Conservation (phyloP, 495 filamentous ascomycete species). For the Cenococcum geophilum region DNA sequence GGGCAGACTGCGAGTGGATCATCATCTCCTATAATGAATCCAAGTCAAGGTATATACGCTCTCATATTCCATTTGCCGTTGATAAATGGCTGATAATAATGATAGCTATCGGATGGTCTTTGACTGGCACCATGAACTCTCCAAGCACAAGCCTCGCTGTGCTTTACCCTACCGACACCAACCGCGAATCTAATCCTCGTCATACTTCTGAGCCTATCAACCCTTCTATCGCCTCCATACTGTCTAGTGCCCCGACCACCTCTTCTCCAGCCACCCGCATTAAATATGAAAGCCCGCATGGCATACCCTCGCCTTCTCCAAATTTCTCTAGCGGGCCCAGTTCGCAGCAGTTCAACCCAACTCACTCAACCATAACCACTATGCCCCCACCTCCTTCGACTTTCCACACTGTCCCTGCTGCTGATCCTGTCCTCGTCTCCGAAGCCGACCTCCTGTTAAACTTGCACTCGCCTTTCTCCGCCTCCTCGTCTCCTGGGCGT, state of each 20-base stretch:
- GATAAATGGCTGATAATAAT: constrained; percentile 38
- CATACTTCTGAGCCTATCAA: constrained; percentile 16
- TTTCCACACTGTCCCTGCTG: constrained; percentile 15
- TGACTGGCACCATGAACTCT: constrained; percentile 76
- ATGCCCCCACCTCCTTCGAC: constrained; percentile 20
- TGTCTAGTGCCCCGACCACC: constrained; percentile 8
- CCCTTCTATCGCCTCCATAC: constrained; percentile 20
- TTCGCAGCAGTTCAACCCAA: constrained; percentile 14
- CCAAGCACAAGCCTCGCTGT: constrained; percentile 71
- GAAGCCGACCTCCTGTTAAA: constrained; percentile 33
- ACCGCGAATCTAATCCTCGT: constrained; percentile 29
- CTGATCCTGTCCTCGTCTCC: constrained; percentile 27
- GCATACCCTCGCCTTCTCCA: constrained; percentile 12
- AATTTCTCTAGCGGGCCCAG: constrained; percentile 5
- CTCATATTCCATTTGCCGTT: constrained; percentile 35
- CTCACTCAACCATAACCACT: constrained; percentile 5
- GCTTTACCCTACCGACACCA: constrained; percentile 53
- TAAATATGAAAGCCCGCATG: constrained; percentile 15
- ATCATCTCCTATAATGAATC: constrained; percentile 45
- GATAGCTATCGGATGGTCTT: constrained; percentile 65
- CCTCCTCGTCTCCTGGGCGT: neutral
- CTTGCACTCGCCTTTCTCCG: constrained; percentile 29
- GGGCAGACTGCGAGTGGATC: constrained; percentile 20
- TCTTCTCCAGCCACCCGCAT: constrained; percentile 4
- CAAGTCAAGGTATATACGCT: constrained; percentile 48